phyloP scores from a whole-genome alignment of 805 yeast species.

The Metschnikowia picachoensis region DNA sequence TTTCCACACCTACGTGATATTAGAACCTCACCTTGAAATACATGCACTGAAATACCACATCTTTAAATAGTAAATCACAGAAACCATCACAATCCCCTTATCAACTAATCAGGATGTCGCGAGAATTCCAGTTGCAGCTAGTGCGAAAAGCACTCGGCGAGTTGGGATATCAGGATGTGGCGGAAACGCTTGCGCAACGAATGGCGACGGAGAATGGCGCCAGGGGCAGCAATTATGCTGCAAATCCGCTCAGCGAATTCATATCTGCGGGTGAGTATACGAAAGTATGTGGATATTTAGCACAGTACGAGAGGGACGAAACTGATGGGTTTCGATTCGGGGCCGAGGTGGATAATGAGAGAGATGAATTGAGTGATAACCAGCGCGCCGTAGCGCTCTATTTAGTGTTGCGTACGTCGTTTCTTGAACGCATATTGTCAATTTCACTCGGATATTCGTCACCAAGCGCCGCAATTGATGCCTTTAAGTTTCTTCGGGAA shows the following conservation, averaged over 20 bases:
- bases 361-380: not conserved
- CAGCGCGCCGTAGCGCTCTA: slow-evolving; percentile 9
- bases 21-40: no score
- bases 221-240: not conserved
- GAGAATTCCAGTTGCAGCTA: slow-evolving; percentile 28
- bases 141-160: slow-evolving; percentile 29
- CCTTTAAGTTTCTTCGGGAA: slow-evolving; percentile 6
- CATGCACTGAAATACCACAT: no score
- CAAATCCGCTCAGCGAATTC: slow-evolving; percentile 3
- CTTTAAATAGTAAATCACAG: no score
- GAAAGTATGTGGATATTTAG: no score
- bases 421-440: slow-evolving; percentile 11
- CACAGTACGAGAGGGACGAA: not conserved
- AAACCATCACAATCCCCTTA: no score
- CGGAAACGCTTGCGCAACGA: slow-evolving; percentile 18
- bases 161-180: slow-evolving; percentile 26
- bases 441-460: not conserved
- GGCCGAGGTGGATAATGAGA: not conserved
- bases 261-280: slow-evolving; percentile 6
- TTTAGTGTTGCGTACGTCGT: slow-evolving; percentile 9
- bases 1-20: no score
- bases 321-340: not conserved
- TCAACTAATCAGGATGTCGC: slow-evolving; percentile 10
- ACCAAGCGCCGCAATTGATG: not conserved
- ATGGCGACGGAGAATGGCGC: slow-evolving; percentile 1